A percentile compares a stretch with the other conserved stretches of the same genome.
Conservation (phyloP, 768 basidiomycete genomes). For the Filobasidium wieringae region DNA sequence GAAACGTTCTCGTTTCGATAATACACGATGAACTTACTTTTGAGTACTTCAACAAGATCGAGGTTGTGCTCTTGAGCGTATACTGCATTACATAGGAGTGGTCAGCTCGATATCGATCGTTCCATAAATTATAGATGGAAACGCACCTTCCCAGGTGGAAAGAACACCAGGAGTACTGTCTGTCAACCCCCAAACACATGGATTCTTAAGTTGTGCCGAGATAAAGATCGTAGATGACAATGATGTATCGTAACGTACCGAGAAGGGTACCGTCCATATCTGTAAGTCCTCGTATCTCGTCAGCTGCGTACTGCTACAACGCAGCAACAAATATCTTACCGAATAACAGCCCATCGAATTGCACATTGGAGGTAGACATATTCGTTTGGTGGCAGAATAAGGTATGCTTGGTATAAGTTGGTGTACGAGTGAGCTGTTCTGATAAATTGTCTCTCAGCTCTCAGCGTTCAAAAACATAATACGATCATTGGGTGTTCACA, state of each 20-base stretch:
- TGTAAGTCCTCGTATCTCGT: background rate
- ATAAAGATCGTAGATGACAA: background rate
- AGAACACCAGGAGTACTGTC: conserved; percentile 77
- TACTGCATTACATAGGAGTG: no score
- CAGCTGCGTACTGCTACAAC: background rate
- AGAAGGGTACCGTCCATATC: conserved; percentile 37
- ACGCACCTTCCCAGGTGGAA: conserved; percentile 64
- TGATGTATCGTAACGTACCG: conserved; percentile 16
- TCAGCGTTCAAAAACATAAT: no score
- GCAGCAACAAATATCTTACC: background rate
- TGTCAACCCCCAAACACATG: conserved; percentile 43
- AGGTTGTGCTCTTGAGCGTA: conserved; percentile 52
- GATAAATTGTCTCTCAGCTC: no score
- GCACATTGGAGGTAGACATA: background rate
- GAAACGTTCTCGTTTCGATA: no score
- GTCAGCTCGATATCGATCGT: no score
- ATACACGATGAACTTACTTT: conserved; percentile 24
- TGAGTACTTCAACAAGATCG: conserved; percentile 34
- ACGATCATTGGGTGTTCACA: no score
- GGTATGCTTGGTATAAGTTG: no score
- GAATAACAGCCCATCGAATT: conserved; percentile 4
- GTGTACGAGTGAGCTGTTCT: no score
- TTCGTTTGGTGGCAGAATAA: no score
- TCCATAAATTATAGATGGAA: no score
- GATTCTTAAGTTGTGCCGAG: background rate